A percentile compares a stretch with the other conserved stretches of the same genome.
phyloP scores from a whole-genome alignment of 78 protist genomes.

The Isochrysis galbana region DNA sequence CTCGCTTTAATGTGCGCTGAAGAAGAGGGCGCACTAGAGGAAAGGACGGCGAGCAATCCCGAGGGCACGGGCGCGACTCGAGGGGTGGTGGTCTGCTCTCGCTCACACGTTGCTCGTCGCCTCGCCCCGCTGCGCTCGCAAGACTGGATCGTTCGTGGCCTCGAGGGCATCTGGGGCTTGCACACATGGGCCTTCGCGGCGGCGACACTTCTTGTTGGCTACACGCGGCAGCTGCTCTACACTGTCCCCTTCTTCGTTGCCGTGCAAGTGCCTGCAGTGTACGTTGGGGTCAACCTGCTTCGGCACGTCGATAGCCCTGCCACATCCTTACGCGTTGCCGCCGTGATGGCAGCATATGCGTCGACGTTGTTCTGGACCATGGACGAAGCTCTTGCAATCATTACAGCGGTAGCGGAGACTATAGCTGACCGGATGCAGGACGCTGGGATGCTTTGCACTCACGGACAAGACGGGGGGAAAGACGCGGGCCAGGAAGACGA shows the following conservation, averaged over 20 bases:
- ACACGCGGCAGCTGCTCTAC: neutral
- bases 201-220: neutral
- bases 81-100: neutral
- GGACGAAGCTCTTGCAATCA: neutral
- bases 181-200: neutral
- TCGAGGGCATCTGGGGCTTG: neutral
- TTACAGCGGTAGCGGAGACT: too few relatives aligned
- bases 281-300: neutral
- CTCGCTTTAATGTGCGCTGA: neutral
- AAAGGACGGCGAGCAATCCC: too few relatives aligned
- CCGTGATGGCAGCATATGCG: neutral
- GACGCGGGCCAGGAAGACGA: too few relatives aligned
- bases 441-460: too few relatives aligned
- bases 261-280: neutral
- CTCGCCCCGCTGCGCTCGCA: neutral
- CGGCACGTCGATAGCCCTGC: neutral
- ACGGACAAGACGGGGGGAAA: too few relatives aligned
- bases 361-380: neutral
- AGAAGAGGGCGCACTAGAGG: neutral
- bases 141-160: neutral
- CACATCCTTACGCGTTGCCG: neutral
- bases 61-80: neutral
- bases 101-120: neutral
- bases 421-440: too few relatives aligned
- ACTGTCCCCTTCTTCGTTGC: neutral